These are phyloP conservation scores for Aspergillus ellipticus DNA, from an alignment of 495 filamentous ascomycete species.

Conservation along the genomic window DNA sequence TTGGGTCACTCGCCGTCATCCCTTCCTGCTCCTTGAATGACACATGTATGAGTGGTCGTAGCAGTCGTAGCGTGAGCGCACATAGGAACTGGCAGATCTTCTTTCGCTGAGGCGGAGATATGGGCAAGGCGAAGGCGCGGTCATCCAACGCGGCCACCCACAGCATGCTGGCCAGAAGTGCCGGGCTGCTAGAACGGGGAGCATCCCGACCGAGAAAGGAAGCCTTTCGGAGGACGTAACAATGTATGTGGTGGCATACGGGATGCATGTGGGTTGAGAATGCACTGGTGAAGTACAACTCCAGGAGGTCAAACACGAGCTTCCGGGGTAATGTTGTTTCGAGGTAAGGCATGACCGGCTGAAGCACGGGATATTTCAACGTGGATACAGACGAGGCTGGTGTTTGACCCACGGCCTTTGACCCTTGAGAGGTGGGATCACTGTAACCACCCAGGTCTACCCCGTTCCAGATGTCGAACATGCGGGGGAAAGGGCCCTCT, in stretches of 20 bases:
- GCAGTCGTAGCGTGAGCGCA: constrained; percentile 78
- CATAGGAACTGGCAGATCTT: constrained; percentile 89
- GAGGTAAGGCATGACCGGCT: constrained; percentile 76
- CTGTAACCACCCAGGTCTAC: constrained; percentile 27
- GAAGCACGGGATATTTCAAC: constrained; percentile 79
- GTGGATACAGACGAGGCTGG: constrained; percentile 19
- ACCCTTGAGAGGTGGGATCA: constrained; percentile 15
- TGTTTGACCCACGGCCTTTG: constrained; percentile 17
- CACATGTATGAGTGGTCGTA: constrained; percentile 81
- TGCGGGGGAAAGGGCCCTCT: constrained; percentile 31
- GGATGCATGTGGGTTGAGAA: constrained; percentile 84
- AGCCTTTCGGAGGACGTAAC: constrained; percentile 84
- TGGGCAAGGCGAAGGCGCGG: constrained; percentile 80
- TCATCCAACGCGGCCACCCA: constrained; percentile 93
- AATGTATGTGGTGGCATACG: constrained; percentile 86
- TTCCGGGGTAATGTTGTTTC: constrained; percentile 68
- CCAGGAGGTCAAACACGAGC: constrained; percentile 79
- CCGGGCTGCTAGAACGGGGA: constrained; percentile 79
- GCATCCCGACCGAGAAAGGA: constrained; percentile 79
- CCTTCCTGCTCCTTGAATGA: constrained; percentile 40
- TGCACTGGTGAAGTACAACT: constrained; percentile 83
- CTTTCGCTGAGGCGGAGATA: constrained; percentile 77
- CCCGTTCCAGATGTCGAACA: constrained; percentile 37
- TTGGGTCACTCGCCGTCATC: constrained; percentile 22
- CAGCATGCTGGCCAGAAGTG: constrained; percentile 87